Conservation (phyloP, 2,329 filamentous ascomycete species). For the Cladosporium sp. region DNA sequence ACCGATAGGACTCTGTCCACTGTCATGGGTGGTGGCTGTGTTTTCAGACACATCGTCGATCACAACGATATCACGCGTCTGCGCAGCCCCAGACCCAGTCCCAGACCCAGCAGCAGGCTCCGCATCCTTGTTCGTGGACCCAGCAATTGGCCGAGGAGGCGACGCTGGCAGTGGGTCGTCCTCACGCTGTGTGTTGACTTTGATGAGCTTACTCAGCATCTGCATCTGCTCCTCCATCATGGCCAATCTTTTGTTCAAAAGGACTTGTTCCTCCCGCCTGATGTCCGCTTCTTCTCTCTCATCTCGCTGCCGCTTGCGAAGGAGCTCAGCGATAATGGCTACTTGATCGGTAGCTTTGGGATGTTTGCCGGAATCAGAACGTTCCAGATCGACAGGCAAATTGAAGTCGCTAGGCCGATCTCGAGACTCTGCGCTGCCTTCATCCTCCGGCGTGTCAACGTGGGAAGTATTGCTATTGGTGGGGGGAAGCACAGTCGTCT, state of each 20-base stretch:
- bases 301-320: neutral
- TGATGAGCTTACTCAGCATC: constrained; percentile 1
- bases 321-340: neutral
- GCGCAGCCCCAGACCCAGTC: neutral
- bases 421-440: neutral
- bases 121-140: neutral
- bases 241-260: neutral
- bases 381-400: neutral
- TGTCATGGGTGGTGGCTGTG: too few species aligned
- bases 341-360: neutral
- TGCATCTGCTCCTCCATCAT: neutral
- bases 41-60: neutral
- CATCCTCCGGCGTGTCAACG: neutral
- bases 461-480: neutral
- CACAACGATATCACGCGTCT: neutral
- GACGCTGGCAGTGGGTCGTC: neutral
- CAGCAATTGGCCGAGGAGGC: neutral
- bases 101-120: neutral
- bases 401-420: neutral
- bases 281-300: neutral
- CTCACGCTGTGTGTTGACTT: neutral
- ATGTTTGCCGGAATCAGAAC: neutral
- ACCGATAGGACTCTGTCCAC: too few species aligned
- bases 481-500: neutral
- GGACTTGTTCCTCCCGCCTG: neutral